Base-by-base conservation (phyloP, 805 yeast species). In the Sungouiella thailandica region DNA sequence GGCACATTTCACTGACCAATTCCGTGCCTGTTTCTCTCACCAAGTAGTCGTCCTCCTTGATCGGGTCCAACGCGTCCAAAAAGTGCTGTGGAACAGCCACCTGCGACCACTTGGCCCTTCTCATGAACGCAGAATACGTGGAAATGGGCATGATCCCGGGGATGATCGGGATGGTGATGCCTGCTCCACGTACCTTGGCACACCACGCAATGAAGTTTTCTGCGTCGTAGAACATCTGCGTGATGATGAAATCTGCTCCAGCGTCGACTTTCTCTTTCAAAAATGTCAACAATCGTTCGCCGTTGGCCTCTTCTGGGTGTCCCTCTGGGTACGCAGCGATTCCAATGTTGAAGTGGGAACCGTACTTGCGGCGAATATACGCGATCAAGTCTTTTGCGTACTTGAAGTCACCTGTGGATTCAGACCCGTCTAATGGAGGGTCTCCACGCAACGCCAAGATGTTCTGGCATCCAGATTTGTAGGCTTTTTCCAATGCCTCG, bases 71-170 rank as follows among this genome's bases (percentile, higher is more conserved):
- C 28, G 63, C 73, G 17, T 75, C 78, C 45, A 78, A 59, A 58
- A 89, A 88, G 31, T 74, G 70, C 40, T 73, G 71, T 3, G 98
- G 98, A 39, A 93, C 72, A 25, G 72, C 60, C 48, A 93, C 80
- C 52, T 84, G 83, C 39, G 95, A 87, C 98, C 98, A 93, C 35
- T 78, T 78, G 13, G 96, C 96, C 57, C 98, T 78, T 66, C 98
- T 81, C 43, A 88, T 60, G 57, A 93, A 93, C 3, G 96, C 78
- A 17, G 94, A 83, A 61, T 90, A 89, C 3, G 96, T 86, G n/a
- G 95, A 80, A 38, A 93, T 89, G 15, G 98, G 98, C 98, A 93
- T 93, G 59, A 93, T 88, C 10, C 98, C 98, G 1, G 98, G 98
- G 39, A 93, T 81, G 45, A 93, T 84, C 18, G 97, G 97, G 34